A percentile compares a stretch with the other conserved stretches of the same genome.
Evolutionary conservation across 352 stramenopile genomes (phyloP).

Genomic region (Phytophthora brassicae): DNA sequence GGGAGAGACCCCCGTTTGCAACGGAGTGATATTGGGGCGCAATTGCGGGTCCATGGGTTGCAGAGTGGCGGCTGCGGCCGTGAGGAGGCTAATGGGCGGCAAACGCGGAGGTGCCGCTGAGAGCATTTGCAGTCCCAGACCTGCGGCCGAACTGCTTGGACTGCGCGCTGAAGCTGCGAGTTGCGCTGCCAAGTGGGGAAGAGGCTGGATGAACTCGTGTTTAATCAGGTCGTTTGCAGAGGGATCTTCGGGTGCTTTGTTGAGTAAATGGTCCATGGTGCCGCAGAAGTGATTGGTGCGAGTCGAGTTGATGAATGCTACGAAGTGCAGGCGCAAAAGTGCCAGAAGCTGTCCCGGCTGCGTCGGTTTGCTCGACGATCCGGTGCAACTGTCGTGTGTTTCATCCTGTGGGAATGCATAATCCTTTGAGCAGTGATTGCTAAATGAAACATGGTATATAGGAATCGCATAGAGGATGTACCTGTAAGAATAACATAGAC

Average conservation of each 20-base stretch:
- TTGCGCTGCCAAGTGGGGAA: slow-evolving; percentile 26
- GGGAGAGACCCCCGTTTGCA: not conserved
- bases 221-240: too few relatives aligned
- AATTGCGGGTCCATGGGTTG: slow-evolving; percentile 28
- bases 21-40: not conserved
- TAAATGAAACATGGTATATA: not conserved
- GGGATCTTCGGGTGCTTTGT: slow-evolving; percentile 27
- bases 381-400: slow-evolving; percentile 19
- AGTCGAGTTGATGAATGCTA: slow-evolving; percentile 27
- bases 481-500: slow-evolving; percentile 1
- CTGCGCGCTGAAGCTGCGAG: slow-evolving; percentile 13
- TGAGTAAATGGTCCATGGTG: slow-evolving; percentile 41
- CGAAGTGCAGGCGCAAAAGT: not conserved
- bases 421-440: not conserved
- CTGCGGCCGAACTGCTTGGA: slow-evolving; percentile 21
- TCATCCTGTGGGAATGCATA: slow-evolving; percentile 3
- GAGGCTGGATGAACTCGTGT: slow-evolving; percentile 10
- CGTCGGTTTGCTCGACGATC: slow-evolving; percentile 24
- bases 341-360: slow-evolving; percentile 19
- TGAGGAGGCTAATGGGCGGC: slow-evolving; percentile 54
- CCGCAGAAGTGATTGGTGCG: slow-evolving; percentile 15
- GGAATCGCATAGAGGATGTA: not conserved
- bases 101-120: slow-evolving; percentile 32
- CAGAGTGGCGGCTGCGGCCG: slow-evolving; percentile 37
- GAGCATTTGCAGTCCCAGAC: slow-evolving; percentile 37